Evolutionary conservation across 2,329 filamentous ascomycete genomes (phyloP), one percentile per base, ranked within the genome.

Genomic region (Ceratocystis alfenasii): DNA sequence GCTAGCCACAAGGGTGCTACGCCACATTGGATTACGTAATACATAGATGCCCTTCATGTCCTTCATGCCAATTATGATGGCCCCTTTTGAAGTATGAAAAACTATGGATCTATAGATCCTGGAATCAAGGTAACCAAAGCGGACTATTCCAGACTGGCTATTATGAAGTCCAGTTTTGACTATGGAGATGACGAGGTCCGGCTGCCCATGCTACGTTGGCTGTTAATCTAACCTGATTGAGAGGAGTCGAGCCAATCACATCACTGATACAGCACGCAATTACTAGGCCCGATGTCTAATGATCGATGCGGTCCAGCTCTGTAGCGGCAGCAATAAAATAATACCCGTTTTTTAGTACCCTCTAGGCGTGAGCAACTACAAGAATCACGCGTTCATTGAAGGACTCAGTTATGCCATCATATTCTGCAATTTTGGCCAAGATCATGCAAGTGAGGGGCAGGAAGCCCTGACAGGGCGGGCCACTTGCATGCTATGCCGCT

Each of bases 191-290:
- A 4, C 12, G 10, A 41, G 12, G 36, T 41, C 36, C 10, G 36
- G 10, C 36, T 41, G 36, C 36, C 36, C 36, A 41, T 41, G 36
- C 1, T 41, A 59, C 25, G 30, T n/a, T 30, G 8, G 28, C 59
- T 63, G 48, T 20, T 41, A 69, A 74, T 74, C 73, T 68, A 68
- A 68, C 70, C 68, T 63, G 60, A 65, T 45, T 64, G 64, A 65
- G 68, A 66, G 55, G 63, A 61, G 12, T 25, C 67, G 17, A 69
- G 69, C 74, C 73, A 75, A 75, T 74, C 65, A 72, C 15, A 60
- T 17, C 7, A 15, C 63, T 30, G 65, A 46, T 68, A 67, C 72
- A 75, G 71, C 73, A 74, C 74, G 74, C 73, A 72, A 75, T 75
- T 66, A 48, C 65, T 63, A 59, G 28, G 12, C 25, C 4, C 8